A percentile compares a stretch with the other conserved stretches of the same genome.
These are phyloP conservation scores for Mucor saturninus DNA, from an alignment of 371 early-diverging fungal species.

Conservation along the genomic window DNA sequence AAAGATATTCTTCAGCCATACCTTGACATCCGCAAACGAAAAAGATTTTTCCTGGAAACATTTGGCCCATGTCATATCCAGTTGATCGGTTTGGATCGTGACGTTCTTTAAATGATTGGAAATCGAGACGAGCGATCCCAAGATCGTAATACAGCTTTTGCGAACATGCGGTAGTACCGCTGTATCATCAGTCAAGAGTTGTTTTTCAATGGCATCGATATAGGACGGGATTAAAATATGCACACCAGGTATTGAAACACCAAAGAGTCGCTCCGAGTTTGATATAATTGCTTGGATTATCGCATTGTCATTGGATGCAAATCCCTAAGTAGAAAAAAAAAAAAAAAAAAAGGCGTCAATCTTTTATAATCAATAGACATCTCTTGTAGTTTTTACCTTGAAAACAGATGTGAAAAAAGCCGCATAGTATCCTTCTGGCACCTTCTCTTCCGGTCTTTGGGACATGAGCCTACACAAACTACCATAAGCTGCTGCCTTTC, in stretches of 20 bases:
- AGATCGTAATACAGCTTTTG: conserved; percentile 48
- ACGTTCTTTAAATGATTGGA: conserved; percentile 44
- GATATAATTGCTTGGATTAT: conserved; percentile 68
- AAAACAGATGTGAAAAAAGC: conserved; percentile 72
- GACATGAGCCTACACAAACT: conserved; percentile 79
- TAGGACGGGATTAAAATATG: conserved; percentile 71
- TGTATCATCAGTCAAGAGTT: conserved; percentile 39
- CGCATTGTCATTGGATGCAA: conserved; percentile 54
- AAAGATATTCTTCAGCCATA: conserved; percentile 55
- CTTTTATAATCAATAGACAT: conserved; percentile 18
- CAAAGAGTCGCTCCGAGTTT: conserved; percentile 70
- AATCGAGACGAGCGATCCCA: conserved; percentile 47
- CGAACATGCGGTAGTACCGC: conserved; percentile 30
- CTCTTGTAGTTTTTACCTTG: conserved; percentile 40
- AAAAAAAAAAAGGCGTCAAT: neutral
- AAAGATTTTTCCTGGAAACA: conserved; percentile 22
- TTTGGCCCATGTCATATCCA: conserved; percentile 29
- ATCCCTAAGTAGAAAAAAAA: conserved; percentile 38
- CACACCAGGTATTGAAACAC: conserved; percentile 68
- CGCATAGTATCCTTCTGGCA: conserved; percentile 59
- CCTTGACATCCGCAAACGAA: conserved; percentile 42
- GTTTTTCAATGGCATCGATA: conserved; percentile 61
- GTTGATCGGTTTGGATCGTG: conserved; percentile 27
- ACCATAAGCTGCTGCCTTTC: conserved; percentile 67
- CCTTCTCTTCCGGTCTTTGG: conserved; percentile 66